Percentiles rank a stretch among this genome's conserved stretches.
Conservation (phyloP, 306 rosid species). For the Hippophae gyantsensis region DNA sequence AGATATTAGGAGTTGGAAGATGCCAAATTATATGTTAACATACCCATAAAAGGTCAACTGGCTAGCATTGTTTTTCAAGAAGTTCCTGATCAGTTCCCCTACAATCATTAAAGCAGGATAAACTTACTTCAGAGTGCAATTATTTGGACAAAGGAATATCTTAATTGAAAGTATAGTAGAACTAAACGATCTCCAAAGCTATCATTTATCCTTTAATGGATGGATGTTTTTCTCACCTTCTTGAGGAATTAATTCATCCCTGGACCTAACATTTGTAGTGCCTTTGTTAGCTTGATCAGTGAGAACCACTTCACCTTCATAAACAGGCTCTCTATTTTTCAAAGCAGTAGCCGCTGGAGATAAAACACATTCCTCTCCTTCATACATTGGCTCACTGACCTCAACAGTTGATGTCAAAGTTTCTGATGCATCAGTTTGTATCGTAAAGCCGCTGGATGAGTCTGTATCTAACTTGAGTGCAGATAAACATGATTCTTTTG, state of each 20-base stretch:
- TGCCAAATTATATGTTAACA: conserved; percentile 13
- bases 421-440: conserved; percentile 38
- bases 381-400: conserved; percentile 86
- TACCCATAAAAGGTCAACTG: conserved; percentile 90
- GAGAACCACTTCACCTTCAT: conserved; percentile 89
- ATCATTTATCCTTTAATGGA: background rate
- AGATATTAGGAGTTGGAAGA: conserved; percentile 6
- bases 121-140: conserved; percentile 8
- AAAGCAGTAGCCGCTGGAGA: conserved; percentile 34
- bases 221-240: conserved; percentile 45
- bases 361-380: conserved; percentile 89
- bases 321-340: conserved; percentile 72
- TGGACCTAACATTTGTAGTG: conserved; percentile 33
- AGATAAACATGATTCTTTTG: conserved; percentile 33
- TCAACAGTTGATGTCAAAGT: conserved; percentile 51
- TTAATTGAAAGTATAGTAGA: background rate
- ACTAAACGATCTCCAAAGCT: conserved; percentile 10
- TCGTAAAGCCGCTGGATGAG: conserved; percentile 35
- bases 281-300: conserved; percentile 75
- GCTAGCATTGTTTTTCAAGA: conserved; percentile 83
- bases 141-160: conserved; percentile 1
- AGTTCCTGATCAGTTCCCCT: conserved; percentile 80
- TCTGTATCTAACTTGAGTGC: conserved; percentile 37
- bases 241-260: conserved; percentile 60
- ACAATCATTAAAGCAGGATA: conserved; percentile 23